These are phyloP conservation scores for Claviceps africana DNA, from an alignment of 2,329 filamentous ascomycete species.

Conservation along the genomic window DNA sequence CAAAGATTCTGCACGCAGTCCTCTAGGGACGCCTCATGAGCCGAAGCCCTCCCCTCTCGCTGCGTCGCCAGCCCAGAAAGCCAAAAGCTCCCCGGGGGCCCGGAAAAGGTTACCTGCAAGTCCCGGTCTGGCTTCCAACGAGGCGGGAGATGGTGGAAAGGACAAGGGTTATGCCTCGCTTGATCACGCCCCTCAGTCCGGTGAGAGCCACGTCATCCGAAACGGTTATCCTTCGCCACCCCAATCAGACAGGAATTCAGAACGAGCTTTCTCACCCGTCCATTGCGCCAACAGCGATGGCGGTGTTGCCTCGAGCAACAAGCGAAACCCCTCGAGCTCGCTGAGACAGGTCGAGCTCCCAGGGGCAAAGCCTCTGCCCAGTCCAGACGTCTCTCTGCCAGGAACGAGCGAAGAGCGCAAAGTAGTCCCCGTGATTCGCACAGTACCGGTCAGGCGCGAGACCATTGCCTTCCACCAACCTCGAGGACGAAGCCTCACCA, in stretches of 20 bases:
- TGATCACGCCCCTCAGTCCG: background rate
- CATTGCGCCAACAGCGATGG: slow-evolving; percentile 6
- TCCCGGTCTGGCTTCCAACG: slow-evolving; percentile 22
- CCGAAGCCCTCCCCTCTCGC: background rate
- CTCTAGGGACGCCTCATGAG: background rate
- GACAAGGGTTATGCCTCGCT: background rate
- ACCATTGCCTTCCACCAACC: slow-evolving; percentile 32
- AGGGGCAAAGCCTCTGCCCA: slow-evolving; percentile 21
- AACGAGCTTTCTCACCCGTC: slow-evolving; percentile 10
- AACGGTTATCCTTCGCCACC: slow-evolving; percentile 24
- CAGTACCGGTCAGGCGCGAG: slow-evolving; percentile 36
- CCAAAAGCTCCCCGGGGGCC: background rate
- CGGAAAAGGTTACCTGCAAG: slow-evolving; percentile 27
- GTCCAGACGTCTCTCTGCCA: slow-evolving; percentile 26
- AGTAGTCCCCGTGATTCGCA: slow-evolving; percentile 30
- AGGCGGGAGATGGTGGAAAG: background rate
- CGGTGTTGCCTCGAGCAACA: slow-evolving; percentile 8
- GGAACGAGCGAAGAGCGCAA: slow-evolving; percentile 25
- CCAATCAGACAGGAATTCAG: slow-evolving; percentile 18
- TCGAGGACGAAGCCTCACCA: slow-evolving; percentile 33
- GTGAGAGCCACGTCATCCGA: background rate
- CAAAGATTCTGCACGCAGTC: slow-evolving; percentile 13
- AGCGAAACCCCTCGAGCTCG: slow-evolving; percentile 12
- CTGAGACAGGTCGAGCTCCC: slow-evolving; percentile 14
- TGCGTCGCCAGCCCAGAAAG: background rate